phyloP scores from a whole-genome alignment of 352 stramenopile species.

The Globisporangium orthogonon region DNA sequence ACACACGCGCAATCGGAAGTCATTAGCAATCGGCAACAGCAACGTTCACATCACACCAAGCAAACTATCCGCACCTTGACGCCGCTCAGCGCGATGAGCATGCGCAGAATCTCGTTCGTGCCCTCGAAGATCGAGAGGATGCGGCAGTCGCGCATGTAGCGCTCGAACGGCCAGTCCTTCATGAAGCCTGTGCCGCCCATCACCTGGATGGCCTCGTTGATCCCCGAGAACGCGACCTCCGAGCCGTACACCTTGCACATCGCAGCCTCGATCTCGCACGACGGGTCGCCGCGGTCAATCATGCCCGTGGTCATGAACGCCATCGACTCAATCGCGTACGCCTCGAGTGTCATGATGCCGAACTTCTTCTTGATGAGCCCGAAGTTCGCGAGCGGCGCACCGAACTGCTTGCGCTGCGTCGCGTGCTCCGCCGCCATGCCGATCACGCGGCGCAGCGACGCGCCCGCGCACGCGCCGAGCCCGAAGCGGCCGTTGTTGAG shows the following conservation, averaged over 20 bases:
- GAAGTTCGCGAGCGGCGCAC: constrained; percentile 62
- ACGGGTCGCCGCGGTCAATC: constrained; percentile 82
- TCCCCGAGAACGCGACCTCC: constrained; percentile 73
- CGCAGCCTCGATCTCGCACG: constrained; percentile 82
- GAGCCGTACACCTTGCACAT: constrained; percentile 89
- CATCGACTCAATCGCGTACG: constrained; percentile 87
- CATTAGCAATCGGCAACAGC: not conserved
- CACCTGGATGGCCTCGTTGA: constrained; percentile 87
- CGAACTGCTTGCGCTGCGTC: constrained; percentile 81
- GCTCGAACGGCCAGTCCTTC: constrained; percentile 90
- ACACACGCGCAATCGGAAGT: constrained; percentile 1
- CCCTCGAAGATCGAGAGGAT: constrained; percentile 91
- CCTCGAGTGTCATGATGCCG: constrained; percentile 65
- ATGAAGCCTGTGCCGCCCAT: constrained; percentile 89
- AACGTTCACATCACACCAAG: not conserved
- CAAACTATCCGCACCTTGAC: constrained; percentile 35
- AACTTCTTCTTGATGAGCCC: constrained; percentile 89
- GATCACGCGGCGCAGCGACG: constrained; percentile 66
- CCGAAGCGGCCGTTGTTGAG: constrained; percentile 92
- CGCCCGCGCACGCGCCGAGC: constrained; percentile 66
- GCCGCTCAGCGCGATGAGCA: constrained; percentile 89
- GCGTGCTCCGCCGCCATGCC: constrained; percentile 61
- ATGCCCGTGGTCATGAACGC: constrained; percentile 88
- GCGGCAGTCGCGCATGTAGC: constrained; percentile 87
- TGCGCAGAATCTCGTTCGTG: constrained; percentile 88